These are phyloP conservation scores for Centella asiatica DNA, from an alignment of 129 eudicot species.

Conservation along the genomic window DNA sequence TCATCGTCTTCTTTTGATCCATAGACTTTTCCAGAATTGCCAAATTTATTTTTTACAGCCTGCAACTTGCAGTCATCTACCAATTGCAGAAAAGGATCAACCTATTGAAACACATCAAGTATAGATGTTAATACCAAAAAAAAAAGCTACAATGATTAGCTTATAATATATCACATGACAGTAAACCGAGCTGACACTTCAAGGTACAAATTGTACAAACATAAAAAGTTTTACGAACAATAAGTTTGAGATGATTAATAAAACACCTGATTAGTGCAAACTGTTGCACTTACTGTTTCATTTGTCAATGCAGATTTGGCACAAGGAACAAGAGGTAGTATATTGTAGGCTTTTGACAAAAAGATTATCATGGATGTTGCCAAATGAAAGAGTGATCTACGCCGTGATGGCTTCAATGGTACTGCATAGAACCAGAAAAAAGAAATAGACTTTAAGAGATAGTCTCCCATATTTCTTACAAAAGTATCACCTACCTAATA, in stretches of 20 bases:
- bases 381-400: constrained; percentile 65
- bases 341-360: constrained; percentile 51
- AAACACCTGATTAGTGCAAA: neutral
- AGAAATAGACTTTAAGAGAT: neutral
- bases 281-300: constrained; percentile 29
- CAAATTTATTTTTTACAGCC: constrained; percentile 26
- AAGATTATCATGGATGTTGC: constrained; percentile 57
- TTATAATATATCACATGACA: neutral
- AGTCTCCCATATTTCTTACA: neutral
- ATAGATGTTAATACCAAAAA: neutral
- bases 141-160: no score
- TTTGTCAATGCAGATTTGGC: constrained; percentile 45
- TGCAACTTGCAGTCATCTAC: constrained; percentile 71
- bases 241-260: no score
- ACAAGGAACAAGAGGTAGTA: constrained; percentile 40
- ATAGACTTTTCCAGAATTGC: constrained; percentile 22
- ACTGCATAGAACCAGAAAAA: constrained; percentile 19
- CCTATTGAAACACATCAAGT: constrained; percentile 32
- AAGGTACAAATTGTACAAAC: neutral
- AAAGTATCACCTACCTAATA: neutral
- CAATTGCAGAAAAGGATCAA: constrained; percentile 64
- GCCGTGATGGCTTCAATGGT: constrained; percentile 48
- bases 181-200: neutral
- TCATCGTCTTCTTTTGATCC: constrained; percentile 67
- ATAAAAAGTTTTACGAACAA: no score